Evolutionary conservation across 176 grass and related monocot genomes (phyloP), one percentile per base, ranked within the genome.

Genomic region (Oryza brachyantha): DNA sequence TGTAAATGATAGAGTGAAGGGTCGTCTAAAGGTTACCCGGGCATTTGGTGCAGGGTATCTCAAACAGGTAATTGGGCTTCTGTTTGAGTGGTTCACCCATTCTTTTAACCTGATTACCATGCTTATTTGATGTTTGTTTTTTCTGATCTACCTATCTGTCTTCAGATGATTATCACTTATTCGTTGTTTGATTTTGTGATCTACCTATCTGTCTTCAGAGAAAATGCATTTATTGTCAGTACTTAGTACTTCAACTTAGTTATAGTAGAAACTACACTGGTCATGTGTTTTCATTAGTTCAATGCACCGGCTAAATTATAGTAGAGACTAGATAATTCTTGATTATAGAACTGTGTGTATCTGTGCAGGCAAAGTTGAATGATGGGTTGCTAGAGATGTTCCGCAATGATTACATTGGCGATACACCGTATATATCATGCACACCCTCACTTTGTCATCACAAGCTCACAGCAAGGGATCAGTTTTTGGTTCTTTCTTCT

Each of bases 21-120:
- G 94, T 0, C 89, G 89, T 72, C 74, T 97, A 78, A 94, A 94
- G 67, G 94, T 97, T 72, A 97, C 94, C 29, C 84, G 91, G 27
- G 94, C 94, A 27, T 97, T 97, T 90, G 94, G 91, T 61, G 94
- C 89, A 60, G 94, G 91, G 41, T 97, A 91, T 79, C 91, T 97
- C 82, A 97, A 97, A 77, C 88, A 97, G 94, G 91, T 97, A 91
- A 84, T 8, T 29, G 8, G 34, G 19, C 36, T 78, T 60, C 12
- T 32, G 16, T 28, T 83, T 24, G 7, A 17, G 10, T 75, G 71
- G 43, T 8, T 65, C n/a, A 57, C 8, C n/a, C 52, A 29, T 74
- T 79, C 42, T 66, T 22, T 65, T 68, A 68, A 16, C 21, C 63
- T 46, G 27, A 26, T 66, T 70, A 25, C 41, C n/a, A 34, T 43